phyloP scores from a whole-genome alignment of 2,329 filamentous ascomycete genomes.

The Fonsecaea monophora region DNA sequence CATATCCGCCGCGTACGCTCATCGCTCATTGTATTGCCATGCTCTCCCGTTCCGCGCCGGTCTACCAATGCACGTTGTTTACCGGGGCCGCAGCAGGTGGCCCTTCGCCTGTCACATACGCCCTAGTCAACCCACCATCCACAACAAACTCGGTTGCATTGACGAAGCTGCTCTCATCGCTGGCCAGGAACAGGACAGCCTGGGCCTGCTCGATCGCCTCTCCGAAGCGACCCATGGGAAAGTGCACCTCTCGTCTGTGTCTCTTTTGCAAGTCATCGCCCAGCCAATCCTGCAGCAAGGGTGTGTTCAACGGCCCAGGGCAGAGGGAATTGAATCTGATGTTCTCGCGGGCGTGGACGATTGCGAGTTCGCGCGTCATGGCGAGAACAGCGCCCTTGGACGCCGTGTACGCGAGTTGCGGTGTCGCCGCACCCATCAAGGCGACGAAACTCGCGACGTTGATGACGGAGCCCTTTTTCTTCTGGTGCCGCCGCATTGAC shows the following conservation, averaged over 20 bases:
- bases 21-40: not conserved
- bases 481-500: constrained; percentile 77
- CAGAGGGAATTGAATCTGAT: constrained; percentile 91
- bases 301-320: constrained; percentile 90
- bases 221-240: constrained; percentile 85
- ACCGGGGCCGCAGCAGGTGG: constrained; percentile 61
- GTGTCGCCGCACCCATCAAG: constrained; percentile 40
- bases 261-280: constrained; percentile 86
- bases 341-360: constrained; percentile 85
- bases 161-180: constrained; percentile 87
- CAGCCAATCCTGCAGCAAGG: constrained; percentile 90
- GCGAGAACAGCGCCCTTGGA: constrained; percentile 92
- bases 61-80: constrained; percentile 46
- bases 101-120: constrained; percentile 73
- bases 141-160: constrained; percentile 93
- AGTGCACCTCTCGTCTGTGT: constrained; percentile 82
- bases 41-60: not conserved
- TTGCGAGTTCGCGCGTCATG: constrained; percentile 86
- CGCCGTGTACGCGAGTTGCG: constrained; percentile 76
- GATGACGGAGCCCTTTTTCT: constrained; percentile 68
- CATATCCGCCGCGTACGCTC: not conserved
- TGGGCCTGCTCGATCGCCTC: constrained; percentile 95
- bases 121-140: constrained; percentile 93
- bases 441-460: constrained; percentile 41
- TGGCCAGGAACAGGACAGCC: constrained; percentile 84